Evolutionary conservation across 805 yeast species (phyloP), one percentile per base, ranked within the genome.

Genomic region (Ascoidea rubescens): DNA sequence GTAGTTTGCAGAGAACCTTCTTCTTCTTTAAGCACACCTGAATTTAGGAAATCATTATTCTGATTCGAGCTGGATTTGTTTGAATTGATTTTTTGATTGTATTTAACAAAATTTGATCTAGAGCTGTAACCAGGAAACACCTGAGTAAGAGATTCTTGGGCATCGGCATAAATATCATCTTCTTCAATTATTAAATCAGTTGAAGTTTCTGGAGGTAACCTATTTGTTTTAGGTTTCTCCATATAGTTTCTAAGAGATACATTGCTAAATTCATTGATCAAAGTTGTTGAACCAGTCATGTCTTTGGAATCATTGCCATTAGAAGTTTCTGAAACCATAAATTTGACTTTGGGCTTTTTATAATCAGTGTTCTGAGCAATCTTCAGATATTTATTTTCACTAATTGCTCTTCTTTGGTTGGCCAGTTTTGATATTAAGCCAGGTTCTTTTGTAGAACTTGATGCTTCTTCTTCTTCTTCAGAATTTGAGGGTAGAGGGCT

Each of bases 321-420:
- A 37, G 8, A 10, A 10, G 43, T 37, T 37, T 37, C 43, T 37
- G 14, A 37, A 37, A 10, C 14, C 8, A 10, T 37, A 4, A 10
- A 10, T 37, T 8, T 14, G 8, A 14, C 8, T 37, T 37, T 37
- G 14, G 43, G 43, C 8, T 37, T 37, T 37, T 37, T 8, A 4
- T 37, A 2, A 37, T 10, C 8, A 37, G 8, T 37, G 14, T 37
- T 37, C 8, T 2, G 4, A 37, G 8, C 14, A 2, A 37, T 37
- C 8, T 37, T 14, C 8, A 37, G 43, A 37, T 37, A 37, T 10
- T 37, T 37, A 10, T 37, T 37, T 14, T 51, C 52, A 48, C 49
- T 46, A 12, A 49, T 28, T 8, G 49, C 45, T 46, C 51, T 46
- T 33, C 51, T 45, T 14, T 49, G 45, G n/a, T 28, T 48, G 2